phyloP scores from a whole-genome alignment of 2,329 filamentous ascomycete genomes.

The Penicillium sp. region DNA sequence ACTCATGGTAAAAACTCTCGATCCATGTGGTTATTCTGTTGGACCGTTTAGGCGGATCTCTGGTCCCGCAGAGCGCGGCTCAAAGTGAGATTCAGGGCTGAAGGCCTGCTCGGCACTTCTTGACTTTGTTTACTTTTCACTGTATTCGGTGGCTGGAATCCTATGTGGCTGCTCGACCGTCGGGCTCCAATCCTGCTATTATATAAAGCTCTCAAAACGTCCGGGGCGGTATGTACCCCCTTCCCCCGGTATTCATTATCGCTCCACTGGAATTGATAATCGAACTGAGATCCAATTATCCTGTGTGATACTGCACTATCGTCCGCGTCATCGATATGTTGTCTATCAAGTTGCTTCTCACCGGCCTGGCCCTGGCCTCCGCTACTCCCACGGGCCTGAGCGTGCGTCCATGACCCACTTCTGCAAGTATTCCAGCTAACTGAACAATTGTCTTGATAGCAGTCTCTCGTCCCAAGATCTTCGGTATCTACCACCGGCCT shows the following conservation, averaged over 20 bases:
- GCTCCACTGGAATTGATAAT: not conserved
- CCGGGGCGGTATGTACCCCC: not conserved
- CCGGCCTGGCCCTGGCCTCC: constrained; percentile 1
- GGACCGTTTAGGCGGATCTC: not conserved
- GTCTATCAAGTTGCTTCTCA: not conserved
- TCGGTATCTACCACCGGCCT: constrained; percentile 10
- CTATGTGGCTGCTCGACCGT: not conserved
- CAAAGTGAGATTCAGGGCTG: not conserved
- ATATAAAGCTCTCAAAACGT: not conserved
- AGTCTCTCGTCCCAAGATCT: constrained; percentile 1
- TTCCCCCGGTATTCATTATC: not conserved
- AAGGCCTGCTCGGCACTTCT: not conserved
- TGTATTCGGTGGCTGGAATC: not conserved
- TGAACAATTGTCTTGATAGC: not conserved
- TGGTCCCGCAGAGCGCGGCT: not conserved
- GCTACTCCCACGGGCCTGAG: constrained; percentile 7
- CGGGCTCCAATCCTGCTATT: not conserved
- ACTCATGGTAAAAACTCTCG: not conserved
- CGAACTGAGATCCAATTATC: not conserved
- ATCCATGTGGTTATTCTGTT: not conserved
- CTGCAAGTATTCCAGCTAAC: not conserved
- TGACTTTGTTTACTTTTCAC: not conserved
- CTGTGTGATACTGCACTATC: not conserved
- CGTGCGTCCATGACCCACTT: constrained; percentile 7
- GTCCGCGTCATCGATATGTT: not conserved